Evolutionary conservation across 2,329 filamentous ascomycete genomes (phyloP).

Genomic region (Corinectria fuckeliana): DNA sequence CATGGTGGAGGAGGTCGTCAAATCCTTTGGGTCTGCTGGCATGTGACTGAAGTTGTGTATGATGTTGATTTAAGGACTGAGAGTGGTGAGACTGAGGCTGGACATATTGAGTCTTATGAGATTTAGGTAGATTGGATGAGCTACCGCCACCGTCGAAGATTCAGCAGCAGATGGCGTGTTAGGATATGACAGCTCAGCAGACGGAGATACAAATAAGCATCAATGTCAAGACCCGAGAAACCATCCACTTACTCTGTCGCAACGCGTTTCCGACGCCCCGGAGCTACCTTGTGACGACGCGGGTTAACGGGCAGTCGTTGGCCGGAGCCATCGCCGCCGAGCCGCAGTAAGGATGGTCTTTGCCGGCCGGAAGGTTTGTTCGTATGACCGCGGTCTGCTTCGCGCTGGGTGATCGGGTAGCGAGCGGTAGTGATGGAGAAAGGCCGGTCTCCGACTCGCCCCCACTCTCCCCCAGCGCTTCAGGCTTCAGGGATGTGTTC

Average conservation of each 20-base stretch:
- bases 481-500: neutral
- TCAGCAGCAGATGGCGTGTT: neutral
- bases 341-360: conserved; percentile 6
- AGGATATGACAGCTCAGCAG: neutral
- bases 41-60: neutral
- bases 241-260: conserved; percentile 53
- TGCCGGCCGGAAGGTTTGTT: neutral
- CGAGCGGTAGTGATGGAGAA: neutral
- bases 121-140: neutral
- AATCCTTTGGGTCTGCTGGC: conserved; percentile 3
- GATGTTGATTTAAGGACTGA: too few relatives aligned
- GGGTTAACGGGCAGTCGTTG: conserved; percentile 57
- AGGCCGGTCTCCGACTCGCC: neutral
- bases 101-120: conserved; percentile 18
- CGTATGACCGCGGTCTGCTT: neutral
- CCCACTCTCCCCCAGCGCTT: neutral
- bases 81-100: conserved; percentile 2
- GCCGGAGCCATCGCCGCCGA: conserved; percentile 22
- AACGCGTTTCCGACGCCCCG: conserved; percentile 56
- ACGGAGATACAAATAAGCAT: too few relatives aligned
- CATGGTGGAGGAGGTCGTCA: conserved; percentile 27
- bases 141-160: neutral
- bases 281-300: conserved; percentile 54
- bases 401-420: neutral
- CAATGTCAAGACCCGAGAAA: neutral